phyloP scores from a whole-genome alignment of 345 rosid genomes.

The Rhizophora mangle region DNA sequence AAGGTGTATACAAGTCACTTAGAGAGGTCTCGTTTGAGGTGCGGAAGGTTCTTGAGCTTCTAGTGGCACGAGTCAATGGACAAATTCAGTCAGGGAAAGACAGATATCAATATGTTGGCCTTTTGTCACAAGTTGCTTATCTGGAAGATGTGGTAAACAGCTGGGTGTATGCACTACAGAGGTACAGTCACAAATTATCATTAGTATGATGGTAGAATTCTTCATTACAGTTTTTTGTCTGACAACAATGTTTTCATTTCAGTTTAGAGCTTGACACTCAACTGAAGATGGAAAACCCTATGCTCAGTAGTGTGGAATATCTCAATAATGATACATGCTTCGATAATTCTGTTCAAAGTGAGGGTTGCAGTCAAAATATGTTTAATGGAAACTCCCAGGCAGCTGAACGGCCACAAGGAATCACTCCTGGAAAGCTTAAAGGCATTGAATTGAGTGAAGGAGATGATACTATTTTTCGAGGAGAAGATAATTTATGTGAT shows the following conservation, averaged over 20 bases:
- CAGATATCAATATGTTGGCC: slow-evolving; percentile 58
- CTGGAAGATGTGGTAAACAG: slow-evolving; percentile 84
- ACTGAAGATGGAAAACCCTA: slow-evolving; percentile 33
- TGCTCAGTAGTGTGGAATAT: slow-evolving; percentile 30
- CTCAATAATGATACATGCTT: slow-evolving; percentile 12
- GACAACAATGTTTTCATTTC: slow-evolving; percentile 28
- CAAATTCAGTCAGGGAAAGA: slow-evolving; percentile 84
- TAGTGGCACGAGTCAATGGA: slow-evolving; percentile 63
- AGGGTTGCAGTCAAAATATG: slow-evolving; percentile 31
- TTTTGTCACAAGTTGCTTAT: slow-evolving; percentile 89
- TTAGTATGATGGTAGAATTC: slow-evolving; percentile 14
- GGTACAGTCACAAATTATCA: slow-evolving; percentile 41
- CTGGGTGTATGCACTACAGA: slow-evolving; percentile 79
- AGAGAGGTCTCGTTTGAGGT: slow-evolving; percentile 80
- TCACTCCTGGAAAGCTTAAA: slow-evolving; percentile 28
- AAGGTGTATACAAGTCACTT: slow-evolving; percentile 64
- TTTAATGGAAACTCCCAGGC: slow-evolving; percentile 20
- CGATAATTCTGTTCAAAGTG: slow-evolving; percentile 28
- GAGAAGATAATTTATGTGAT: background rate
- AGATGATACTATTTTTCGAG: slow-evolving; percentile 12
- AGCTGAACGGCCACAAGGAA: slow-evolving; percentile 33
- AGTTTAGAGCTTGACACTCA: slow-evolving; percentile 62
- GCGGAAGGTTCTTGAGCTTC: slow-evolving; percentile 82
- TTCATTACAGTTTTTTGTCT: slow-evolving; percentile 4
- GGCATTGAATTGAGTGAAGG: slow-evolving; percentile 26